A percentile compares a stretch with the other conserved stretches of the same genome.
phyloP scores from a whole-genome alignment of 768 basidiomycete genomes.

The Tulasnella sp. region DNA sequence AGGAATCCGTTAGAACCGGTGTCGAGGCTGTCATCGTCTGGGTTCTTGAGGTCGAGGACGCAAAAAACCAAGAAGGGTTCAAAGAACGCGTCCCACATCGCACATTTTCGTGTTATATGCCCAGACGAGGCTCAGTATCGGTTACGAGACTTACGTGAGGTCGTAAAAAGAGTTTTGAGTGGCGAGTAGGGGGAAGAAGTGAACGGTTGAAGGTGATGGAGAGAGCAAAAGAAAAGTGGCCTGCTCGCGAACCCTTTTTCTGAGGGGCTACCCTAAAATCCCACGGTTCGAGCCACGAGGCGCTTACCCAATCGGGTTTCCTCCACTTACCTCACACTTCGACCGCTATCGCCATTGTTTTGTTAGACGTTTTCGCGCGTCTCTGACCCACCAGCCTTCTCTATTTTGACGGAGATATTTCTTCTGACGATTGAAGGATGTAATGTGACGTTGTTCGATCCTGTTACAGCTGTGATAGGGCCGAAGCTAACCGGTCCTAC shows the following conservation, averaged over 20 bases:
- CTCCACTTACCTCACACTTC: neutral
- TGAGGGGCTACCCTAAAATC: neutral
- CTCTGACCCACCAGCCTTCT: neutral
- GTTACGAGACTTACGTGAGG: neutral
- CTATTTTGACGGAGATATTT: neutral
- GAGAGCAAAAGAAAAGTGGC: neutral
- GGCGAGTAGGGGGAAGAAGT: neutral
- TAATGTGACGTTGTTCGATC: no score
- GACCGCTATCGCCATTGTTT: neutral
- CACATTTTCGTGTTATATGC: neutral
- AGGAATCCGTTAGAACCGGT: neutral
- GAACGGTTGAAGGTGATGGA: neutral
- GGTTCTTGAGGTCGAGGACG: neutral
- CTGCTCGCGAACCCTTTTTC: neutral
- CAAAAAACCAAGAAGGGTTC: neutral
- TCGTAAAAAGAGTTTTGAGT: neutral
- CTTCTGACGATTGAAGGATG: neutral
- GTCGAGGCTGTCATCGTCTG: conserved; percentile 1
- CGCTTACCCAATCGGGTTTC: neutral
- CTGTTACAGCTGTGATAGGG: no score
- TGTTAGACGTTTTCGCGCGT: neutral
- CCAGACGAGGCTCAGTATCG: neutral
- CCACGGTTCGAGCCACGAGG: neutral
- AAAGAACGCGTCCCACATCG: neutral
- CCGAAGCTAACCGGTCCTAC: no score